phyloP scores from a whole-genome alignment of 2,329 filamentous ascomycete species.

The Nothophoma quercina region DNA sequence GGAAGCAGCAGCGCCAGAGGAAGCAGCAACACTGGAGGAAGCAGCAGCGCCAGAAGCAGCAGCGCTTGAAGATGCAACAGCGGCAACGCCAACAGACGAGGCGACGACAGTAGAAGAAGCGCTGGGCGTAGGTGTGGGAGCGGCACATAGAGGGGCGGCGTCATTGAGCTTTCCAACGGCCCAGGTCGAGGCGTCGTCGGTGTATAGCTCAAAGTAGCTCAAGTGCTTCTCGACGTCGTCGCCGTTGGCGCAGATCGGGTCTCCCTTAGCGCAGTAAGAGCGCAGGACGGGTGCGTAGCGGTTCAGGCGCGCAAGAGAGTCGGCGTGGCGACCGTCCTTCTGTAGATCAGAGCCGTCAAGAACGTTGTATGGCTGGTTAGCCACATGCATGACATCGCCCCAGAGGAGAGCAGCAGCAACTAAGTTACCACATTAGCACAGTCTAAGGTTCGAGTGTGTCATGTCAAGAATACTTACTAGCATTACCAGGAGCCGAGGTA shows the following conservation, averaged over 20 bases:
- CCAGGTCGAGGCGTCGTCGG: slow-evolving; percentile 33
- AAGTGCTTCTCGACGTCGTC: slow-evolving; percentile 65
- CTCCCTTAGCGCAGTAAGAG: slow-evolving; percentile 68
- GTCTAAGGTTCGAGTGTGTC: slow-evolving; percentile 22
- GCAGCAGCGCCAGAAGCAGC: slow-evolving; percentile 13
- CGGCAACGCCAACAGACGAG: slow-evolving; percentile 24
- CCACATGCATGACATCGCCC: slow-evolving; percentile 32
- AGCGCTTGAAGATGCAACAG: slow-evolving; percentile 24
- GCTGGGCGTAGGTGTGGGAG: slow-evolving; percentile 28
- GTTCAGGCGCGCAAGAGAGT: slow-evolving; percentile 28
- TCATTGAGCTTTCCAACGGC: slow-evolving; percentile 33
- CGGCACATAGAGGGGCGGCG: slow-evolving; percentile 29
- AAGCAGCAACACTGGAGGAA: slow-evolving; percentile 14
- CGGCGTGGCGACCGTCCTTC: slow-evolving; percentile 21
- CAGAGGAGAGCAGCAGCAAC: slow-evolving; percentile 37
- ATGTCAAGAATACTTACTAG: slow-evolving; percentile 32
- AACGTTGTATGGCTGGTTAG: slow-evolving; percentile 35
- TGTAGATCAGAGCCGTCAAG: slow-evolving; percentile 27
- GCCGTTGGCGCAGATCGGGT: slow-evolving; percentile 70
- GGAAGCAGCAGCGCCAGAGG: slow-evolving; percentile 7
- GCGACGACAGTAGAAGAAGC: slow-evolving; percentile 26
- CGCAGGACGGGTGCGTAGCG: slow-evolving; percentile 59
- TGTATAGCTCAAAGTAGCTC: slow-evolving; percentile 58
- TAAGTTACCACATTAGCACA: slow-evolving; percentile 29
- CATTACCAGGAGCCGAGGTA: slow-evolving; percentile 31